These are phyloP conservation scores for Pseudogymnoascus sp. DNA, from an alignment of 2,329 filamentous ascomycete genomes.

Conservation along the genomic window DNA sequence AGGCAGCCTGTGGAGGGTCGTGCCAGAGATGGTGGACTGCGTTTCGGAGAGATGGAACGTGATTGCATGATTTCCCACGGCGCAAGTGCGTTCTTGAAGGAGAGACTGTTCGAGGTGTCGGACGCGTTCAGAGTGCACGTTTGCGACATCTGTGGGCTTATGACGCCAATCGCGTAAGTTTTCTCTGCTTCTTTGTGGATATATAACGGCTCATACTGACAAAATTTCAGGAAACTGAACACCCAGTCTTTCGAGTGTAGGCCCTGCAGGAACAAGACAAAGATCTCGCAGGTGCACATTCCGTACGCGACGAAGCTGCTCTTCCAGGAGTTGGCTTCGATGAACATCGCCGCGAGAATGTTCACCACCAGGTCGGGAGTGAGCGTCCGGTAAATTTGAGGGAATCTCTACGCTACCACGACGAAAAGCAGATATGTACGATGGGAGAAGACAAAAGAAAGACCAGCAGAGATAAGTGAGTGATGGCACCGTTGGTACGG, in stretches of 20 bases:
- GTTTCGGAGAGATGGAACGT: constrained; percentile 99
- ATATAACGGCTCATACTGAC: constrained; percentile 27
- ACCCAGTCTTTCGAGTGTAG: constrained; percentile 95
- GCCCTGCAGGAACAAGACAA: constrained; percentile 98
- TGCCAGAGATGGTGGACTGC: constrained; percentile 92
- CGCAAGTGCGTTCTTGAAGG: constrained; percentile 92
- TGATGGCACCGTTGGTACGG: not conserved
- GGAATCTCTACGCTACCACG: not conserved
- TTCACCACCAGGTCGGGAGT: constrained; percentile 80
- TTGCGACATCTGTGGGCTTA: constrained; percentile 96
- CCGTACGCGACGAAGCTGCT: constrained; percentile 96
- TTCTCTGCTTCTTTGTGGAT: constrained; percentile 7
- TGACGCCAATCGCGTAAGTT: constrained; percentile 97
- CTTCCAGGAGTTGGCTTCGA: constrained; percentile 94
- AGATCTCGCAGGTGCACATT: constrained; percentile 95
- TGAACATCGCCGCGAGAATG: constrained; percentile 98
- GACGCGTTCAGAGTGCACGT: constrained; percentile 97
- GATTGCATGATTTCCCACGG: constrained; percentile 99
- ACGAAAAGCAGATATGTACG: not conserved
- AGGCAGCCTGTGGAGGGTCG: constrained; percentile 96
- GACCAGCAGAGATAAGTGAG: not conserved
- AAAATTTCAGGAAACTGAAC: constrained; percentile 64
- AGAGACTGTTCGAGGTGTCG: constrained; percentile 92
- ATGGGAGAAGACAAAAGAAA: not conserved
- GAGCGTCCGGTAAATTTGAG: constrained; percentile 48